Conservation (phyloP, 805 yeast species). For the Myxozyma melibiosi region DNA sequence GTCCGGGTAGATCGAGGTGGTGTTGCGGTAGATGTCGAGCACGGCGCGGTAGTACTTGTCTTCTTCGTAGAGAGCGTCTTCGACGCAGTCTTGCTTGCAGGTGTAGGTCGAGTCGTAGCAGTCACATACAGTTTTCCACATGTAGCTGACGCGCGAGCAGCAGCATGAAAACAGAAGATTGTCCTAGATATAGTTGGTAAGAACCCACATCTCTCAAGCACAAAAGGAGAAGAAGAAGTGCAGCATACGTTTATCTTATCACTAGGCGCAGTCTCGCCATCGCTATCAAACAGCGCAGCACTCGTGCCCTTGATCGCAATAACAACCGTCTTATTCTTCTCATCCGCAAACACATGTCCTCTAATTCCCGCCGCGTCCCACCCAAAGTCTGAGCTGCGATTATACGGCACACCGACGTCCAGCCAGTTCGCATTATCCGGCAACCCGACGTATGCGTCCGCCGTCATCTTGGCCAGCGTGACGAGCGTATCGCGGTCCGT, state of each 20-base stretch:
- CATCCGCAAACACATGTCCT: slow-evolving; percentile 83
- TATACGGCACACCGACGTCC: slow-evolving; percentile 52
- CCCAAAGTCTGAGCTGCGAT: slow-evolving; percentile 59
- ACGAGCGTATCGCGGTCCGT: slow-evolving; percentile 73
- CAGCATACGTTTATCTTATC: slow-evolving; percentile 65
- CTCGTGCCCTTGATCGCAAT: slow-evolving; percentile 91
- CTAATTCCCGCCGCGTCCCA: slow-evolving; percentile 86
- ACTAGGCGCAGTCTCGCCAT: slow-evolving; percentile 71
- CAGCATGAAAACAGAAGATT: slow-evolving; percentile 91
- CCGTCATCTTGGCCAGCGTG: slow-evolving; percentile 78
- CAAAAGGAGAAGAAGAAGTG: neutral
- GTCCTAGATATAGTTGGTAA: slow-evolving; percentile 49
- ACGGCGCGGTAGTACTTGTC: slow-evolving; percentile 86
- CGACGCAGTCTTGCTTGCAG: slow-evolving; percentile 87
- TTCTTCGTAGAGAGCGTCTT: slow-evolving; percentile 68
- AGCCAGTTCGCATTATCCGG: slow-evolving; percentile 88
- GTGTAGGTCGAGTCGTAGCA: slow-evolving; percentile 83
- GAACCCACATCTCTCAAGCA: neutral
- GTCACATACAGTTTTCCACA: slow-evolving; percentile 97
- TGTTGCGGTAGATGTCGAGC: slow-evolving; percentile 76
- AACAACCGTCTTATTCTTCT: slow-evolving; percentile 61
- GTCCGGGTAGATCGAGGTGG: slow-evolving; percentile 64
- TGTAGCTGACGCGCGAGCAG: slow-evolving; percentile 88
- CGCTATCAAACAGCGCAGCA: slow-evolving; percentile 54
- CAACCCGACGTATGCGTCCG: slow-evolving; percentile 83